phyloP scores from a whole-genome alignment of 257 asterid species.

The Solanum sejunctum region DNA sequence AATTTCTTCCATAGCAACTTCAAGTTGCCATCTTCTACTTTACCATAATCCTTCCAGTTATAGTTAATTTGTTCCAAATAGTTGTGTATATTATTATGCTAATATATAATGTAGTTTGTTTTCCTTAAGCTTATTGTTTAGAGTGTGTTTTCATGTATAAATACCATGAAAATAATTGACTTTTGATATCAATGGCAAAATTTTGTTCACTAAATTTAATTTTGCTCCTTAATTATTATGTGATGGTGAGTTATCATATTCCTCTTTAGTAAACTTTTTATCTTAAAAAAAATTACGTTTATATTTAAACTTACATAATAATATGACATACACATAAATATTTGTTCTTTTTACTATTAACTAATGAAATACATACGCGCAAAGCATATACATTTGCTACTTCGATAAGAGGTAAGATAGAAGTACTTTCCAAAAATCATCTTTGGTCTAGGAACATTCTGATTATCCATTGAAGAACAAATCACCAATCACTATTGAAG shows the following conservation, averaged over 20 bases:
- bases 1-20: too few relatives aligned
- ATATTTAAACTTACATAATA: too few relatives aligned
- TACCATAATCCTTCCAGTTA: too few relatives aligned
- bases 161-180: neutral
- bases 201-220: neutral
- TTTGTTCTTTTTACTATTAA: too few relatives aligned
- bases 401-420: neutral
- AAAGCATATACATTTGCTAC: neutral
- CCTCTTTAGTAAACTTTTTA: neutral
- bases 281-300: neutral
- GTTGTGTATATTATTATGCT: too few relatives aligned
- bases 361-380: too few relatives aligned
- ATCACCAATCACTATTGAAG: neutral
- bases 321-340: too few relatives aligned
- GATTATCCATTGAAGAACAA: neutral
- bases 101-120: too few relatives aligned
- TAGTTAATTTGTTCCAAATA: too few relatives aligned
- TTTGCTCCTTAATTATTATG: neutral
- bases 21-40: too few relatives aligned
- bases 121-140: too few relatives aligned
- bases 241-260: neutral
- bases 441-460: neutral
- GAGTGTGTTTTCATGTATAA: neutral
- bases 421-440: neutral
- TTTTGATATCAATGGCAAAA: neutral